Percentiles rank a stretch among this genome's conserved stretches.
phyloP scores from a whole-genome alignment of 108 stramenopile genomes.

The Craspedostauros australis region DNA sequence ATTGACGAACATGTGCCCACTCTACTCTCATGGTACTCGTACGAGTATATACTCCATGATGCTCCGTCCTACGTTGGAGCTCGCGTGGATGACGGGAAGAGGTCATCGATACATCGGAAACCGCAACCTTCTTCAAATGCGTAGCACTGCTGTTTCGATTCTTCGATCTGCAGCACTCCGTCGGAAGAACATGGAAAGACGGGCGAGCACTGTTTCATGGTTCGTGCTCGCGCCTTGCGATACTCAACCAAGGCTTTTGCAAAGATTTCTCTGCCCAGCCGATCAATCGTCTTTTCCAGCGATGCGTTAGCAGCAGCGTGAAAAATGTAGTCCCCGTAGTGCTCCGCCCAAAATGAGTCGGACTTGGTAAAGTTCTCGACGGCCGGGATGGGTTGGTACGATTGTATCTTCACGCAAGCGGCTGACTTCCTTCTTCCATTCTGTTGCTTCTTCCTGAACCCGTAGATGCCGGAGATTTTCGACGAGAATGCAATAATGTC shows the following conservation, averaged over 20 bases:
- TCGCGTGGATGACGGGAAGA: too few species aligned
- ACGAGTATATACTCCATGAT: too few species aligned
- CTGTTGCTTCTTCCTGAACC: not conserved
- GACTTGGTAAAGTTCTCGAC: slow-evolving; percentile 6
- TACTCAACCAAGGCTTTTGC: slow-evolving; percentile 11
- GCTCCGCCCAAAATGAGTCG: slow-evolving; percentile 11
- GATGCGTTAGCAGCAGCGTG: slow-evolving; percentile 18
- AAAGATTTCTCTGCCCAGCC: slow-evolving; percentile 14
- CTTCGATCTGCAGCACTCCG: slow-evolving; percentile 3
- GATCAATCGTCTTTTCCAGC: slow-evolving; percentile 26
- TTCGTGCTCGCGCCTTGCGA: not conserved
- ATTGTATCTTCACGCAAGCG: not conserved
- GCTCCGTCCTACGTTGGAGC: too few species aligned
- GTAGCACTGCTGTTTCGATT: slow-evolving; percentile 9
- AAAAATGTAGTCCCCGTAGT: slow-evolving; percentile 27
- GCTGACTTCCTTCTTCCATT: not conserved
- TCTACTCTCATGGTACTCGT: too few species aligned
- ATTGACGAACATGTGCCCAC: too few species aligned
- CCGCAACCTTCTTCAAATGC: slow-evolving; percentile 1
- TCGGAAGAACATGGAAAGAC: slow-evolving; percentile 18
- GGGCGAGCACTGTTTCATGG: slow-evolving; percentile 4
- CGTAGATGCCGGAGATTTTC: not conserved
- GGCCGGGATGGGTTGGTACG: not conserved
- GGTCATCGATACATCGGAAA: slow-evolving; percentile 5
- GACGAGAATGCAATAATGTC: slow-evolving; percentile 16